Percentiles rank a stretch among this genome's conserved stretches.
These are phyloP conservation scores for Boletus barrowsii DNA, from an alignment of 768 basidiomycete species.

Conservation along the genomic window DNA sequence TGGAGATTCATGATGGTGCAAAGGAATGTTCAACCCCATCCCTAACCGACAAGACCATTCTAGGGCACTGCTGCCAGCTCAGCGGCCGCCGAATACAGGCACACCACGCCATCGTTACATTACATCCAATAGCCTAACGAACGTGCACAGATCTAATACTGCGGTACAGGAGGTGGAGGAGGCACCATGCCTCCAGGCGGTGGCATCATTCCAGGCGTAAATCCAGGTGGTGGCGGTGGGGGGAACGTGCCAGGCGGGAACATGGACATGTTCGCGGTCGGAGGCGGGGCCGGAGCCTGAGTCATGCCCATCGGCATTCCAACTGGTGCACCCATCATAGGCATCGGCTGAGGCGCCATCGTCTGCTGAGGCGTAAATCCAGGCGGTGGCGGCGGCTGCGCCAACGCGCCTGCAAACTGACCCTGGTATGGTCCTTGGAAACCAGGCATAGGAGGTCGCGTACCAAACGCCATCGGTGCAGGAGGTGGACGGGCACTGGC, in stretches of 20 bases:
- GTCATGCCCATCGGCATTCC: conserved; percentile 36
- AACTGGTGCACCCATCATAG: conserved; percentile 34
- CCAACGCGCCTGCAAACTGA: conserved; percentile 89
- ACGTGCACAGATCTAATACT: conserved; percentile 24
- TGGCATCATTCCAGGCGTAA: conserved; percentile 46
- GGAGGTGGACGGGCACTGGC: conserved; percentile 73
- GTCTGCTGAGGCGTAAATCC: conserved; percentile 76
- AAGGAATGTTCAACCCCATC: not conserved
- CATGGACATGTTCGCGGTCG: conserved; percentile 39
- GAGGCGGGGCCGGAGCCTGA: conserved; percentile 32
- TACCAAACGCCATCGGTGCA: conserved; percentile 69
- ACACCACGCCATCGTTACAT: not conserved
- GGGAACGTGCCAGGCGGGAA: conserved; percentile 49
- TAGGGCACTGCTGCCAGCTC: not conserved
- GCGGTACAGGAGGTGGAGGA: conserved; percentile 44
- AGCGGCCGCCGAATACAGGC: not conserved
- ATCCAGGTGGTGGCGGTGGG: conserved; percentile 67
- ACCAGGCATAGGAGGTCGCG: conserved; percentile 62
- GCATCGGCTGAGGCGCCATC: conserved; percentile 45
- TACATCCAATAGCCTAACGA: conserved; percentile 1
- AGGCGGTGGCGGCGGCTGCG: conserved; percentile 76
- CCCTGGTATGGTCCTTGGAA: conserved; percentile 81
- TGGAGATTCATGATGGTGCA: conserved; percentile 30
- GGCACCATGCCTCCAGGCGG: conserved; percentile 36
- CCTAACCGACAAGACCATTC: conserved; percentile 1